Base-by-base conservation (phyloP, 1,284 basidiomycete species). In the Tylopilus sp. region DNA sequence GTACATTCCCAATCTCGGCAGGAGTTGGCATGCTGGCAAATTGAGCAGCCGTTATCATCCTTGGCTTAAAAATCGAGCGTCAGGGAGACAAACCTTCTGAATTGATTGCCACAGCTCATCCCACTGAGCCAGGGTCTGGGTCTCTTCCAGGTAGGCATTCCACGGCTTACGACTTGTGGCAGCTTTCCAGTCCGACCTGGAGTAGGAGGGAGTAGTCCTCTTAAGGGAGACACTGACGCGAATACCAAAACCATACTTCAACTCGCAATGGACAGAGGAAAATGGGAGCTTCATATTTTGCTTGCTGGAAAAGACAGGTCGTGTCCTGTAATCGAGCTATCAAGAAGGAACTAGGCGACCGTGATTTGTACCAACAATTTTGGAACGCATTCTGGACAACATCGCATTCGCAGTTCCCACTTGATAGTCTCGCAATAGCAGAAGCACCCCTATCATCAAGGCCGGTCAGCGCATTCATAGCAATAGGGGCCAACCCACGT, bases 381-480 rank as follows among this genome's bases (percentile, higher is more conserved):
- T 26, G 48, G 57, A 18, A 70, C 51, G 42, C 73, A 74, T 11
- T 55, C 54, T 11, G 52, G 43, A 50, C 73, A 75, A 34, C 65
- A 70, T 46, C 72, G 61, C 26, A 73, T 59, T 10, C 71, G 68
- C 46, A 71, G 68, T 6, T 57, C 52, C 73, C 73, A 74, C 37
- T 65, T 60, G 5, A 73, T 48, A 29, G 66, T 60, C 31, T 62
- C 57, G n/a, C 60, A 60, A 1, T 57, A 52, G 26, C 55, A 50
- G 12, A 60, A 50, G 54, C 73, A 74, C 26, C 66, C 60, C 73
- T 72, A 44, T 18, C 20, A 37, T 28, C 10, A 2, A 20, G 2
- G 6, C 12, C 18, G 17, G 18, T 34, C 8, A 21, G 1, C 3
- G 7, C 24, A n/a, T 4, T 8, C 21, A 29, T 30, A 18, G n/a